A percentile compares a stretch with the other conserved stretches of the same genome.
phyloP scores from a whole-genome alignment of 176 grass and related monocot species.

The Saccharum spontaneum region DNA sequence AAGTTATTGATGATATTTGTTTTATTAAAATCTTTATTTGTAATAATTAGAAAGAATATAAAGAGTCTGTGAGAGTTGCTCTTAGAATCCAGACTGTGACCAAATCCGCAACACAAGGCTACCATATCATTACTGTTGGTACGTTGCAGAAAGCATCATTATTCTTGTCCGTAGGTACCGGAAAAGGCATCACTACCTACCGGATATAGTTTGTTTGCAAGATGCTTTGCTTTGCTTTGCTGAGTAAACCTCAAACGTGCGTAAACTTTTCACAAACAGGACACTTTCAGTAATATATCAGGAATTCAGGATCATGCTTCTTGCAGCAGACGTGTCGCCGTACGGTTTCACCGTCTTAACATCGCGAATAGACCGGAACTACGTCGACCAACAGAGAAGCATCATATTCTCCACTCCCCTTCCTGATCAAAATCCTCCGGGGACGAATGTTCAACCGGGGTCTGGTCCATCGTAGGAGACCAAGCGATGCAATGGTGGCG shows the following conservation, averaged over 20 bases:
- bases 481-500: too few relatives aligned
- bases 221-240: constrained; percentile 2
- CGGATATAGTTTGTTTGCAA: neutral
- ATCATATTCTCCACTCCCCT: too few relatives aligned
- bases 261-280: neutral
- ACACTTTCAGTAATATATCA: neutral
- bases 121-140: neutral
- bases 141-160: neutral
- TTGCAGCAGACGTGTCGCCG: neutral
- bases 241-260: neutral
- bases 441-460: too few relatives aligned
- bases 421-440: neutral
- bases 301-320: neutral
- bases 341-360: neutral
- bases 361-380: neutral
- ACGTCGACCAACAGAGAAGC: neutral
- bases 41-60: too few relatives aligned
- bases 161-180: neutral
- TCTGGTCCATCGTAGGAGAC: too few relatives aligned
- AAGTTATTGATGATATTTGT: too few relatives aligned
- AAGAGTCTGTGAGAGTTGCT: neutral
- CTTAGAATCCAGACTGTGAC: neutral
- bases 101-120: neutral
- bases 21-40: too few relatives aligned
- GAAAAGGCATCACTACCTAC: neutral